Conservation (phyloP, 1,284 basidiomycete genomes). For the Sutorius eximius region DNA sequence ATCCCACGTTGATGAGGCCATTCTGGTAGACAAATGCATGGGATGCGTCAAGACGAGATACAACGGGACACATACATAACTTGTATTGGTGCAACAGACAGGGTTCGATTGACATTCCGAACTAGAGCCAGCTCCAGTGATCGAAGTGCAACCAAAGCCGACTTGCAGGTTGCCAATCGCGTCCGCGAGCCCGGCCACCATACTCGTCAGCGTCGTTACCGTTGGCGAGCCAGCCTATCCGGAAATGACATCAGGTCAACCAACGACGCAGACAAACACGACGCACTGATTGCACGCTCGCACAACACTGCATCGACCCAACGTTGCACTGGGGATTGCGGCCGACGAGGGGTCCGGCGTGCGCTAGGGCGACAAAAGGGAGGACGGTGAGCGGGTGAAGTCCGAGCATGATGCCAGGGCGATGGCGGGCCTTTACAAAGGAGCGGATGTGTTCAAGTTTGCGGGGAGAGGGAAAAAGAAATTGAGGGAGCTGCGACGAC, state of each 20-base stretch:
- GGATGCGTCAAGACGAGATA: too few species aligned
- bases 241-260: slow-evolving; percentile 5
- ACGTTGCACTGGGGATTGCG: slow-evolving; percentile 29
- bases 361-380: slow-evolving; percentile 21
- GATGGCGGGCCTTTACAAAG: slow-evolving; percentile 16
- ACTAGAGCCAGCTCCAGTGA: slow-evolving; percentile 32
- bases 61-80: slow-evolving; percentile 11
- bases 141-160: slow-evolving; percentile 21
- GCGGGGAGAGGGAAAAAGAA: slow-evolving; percentile 6
- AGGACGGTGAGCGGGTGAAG: slow-evolving; percentile 13
- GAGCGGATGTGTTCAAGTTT: slow-evolving; percentile 24
- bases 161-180: slow-evolving; percentile 6
- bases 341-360: slow-evolving; percentile 19
- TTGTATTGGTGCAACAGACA: slow-evolving; percentile 24
- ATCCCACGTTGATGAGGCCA: slow-evolving; percentile 31
- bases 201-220: not conserved
- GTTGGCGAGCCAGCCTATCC: slow-evolving; percentile 10
- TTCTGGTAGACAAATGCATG: slow-evolving; percentile 2
- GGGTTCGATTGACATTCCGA: slow-evolving; percentile 16
- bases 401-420: slow-evolving; percentile 20
- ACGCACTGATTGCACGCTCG: slow-evolving; percentile 22
- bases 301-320: slow-evolving; percentile 23
- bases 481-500: slow-evolving; percentile 3
- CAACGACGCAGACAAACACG: not conserved
- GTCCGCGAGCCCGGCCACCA: slow-evolving; percentile 8